Conservation (phyloP, 331 rosid species). For the Telfairia occidentalis region DNA sequence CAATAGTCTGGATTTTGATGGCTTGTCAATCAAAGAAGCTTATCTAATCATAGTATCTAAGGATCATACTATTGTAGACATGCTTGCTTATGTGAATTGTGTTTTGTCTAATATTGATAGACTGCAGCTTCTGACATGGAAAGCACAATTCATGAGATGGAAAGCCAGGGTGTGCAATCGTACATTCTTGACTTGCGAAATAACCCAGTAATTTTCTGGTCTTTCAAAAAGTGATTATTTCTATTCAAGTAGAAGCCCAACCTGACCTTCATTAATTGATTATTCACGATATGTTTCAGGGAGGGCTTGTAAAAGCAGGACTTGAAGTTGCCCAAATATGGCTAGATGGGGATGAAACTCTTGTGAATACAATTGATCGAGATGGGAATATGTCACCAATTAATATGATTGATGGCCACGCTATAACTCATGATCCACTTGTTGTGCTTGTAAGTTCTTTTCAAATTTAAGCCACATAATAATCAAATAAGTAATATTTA, state of each 20-base stretch:
- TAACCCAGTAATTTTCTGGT: conserved; percentile 57
- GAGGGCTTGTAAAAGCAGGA: conserved; percentile 83
- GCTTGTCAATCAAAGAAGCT: background rate
- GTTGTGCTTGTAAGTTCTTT: conserved; percentile 67
- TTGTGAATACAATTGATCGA: conserved; percentile 79
- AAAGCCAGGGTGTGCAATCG: conserved; percentile 75
- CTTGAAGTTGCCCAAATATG: conserved; percentile 96
- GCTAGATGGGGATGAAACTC: conserved; percentile 94
- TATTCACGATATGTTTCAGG: conserved; percentile 36
- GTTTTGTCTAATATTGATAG: conserved; percentile 24
- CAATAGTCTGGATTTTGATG: background rate
- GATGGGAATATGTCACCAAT: conserved; percentile 71
- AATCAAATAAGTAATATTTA: background rate
- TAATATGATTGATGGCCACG: conserved; percentile 77
- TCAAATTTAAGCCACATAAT: background rate
- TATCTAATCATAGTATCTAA: background rate
- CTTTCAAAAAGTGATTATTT: background rate
- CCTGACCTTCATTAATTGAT: background rate
- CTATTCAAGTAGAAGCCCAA: background rate
- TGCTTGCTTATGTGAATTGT: conserved; percentile 1
- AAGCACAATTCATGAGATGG: conserved; percentile 65
- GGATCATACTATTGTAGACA: background rate
- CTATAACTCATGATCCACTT: conserved; percentile 87
- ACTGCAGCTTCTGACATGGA: conserved; percentile 82
- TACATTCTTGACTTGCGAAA: conserved; percentile 88